Base-by-base conservation (phyloP, 805 yeast species). In the Nakazawaea populi region DNA sequence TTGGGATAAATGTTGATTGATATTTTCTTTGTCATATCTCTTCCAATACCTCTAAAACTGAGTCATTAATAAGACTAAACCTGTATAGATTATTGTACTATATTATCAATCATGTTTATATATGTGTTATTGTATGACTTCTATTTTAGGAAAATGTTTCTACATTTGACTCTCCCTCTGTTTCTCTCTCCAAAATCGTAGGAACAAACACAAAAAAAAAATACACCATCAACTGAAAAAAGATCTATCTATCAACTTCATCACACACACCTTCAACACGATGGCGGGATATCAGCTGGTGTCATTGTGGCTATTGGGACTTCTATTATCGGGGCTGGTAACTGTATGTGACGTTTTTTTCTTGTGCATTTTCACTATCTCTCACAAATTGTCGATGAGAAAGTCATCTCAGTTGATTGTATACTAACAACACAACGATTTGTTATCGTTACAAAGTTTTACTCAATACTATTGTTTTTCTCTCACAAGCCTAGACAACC, bases 401-500 rank as follows among this genome's bases (percentile, higher is more conserved):
- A 18, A 18, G 24, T 18, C 24, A 18, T 18, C 24, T 18, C 24
- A 18, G 24, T 18, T 18, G 3, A 18, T 18, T 18, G 24, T 18
- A 18, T 18, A 18, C 24, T 18, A 18, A 18, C 24, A 18, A 18
- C 24, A 18, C 24, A 18, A 18, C 24, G 24, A 18, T 18, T 18
- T 18, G 24, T 18, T 18, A 2, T 18, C 24, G 24, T 18, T 18
- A 42, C 44, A 10, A 12, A 42, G n/a, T 37, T 37, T 11, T 37
- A 6, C 18, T 11, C 40, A 12, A 37, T 68, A 12, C 64, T 82
- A 4, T 66, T 73, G 51, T 49, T 74, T 18, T 70, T 87, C 32
- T 78, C 90, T 8, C 91, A 86, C 65, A 66, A 63, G 5, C 94
- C 94, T 6, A 70, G 95, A 46, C 56, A 60, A 5, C 78, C 86